Evolutionary conservation across 176 grass and related monocot species (phyloP).

Genomic region (maize (Zea mays)): DNA sequence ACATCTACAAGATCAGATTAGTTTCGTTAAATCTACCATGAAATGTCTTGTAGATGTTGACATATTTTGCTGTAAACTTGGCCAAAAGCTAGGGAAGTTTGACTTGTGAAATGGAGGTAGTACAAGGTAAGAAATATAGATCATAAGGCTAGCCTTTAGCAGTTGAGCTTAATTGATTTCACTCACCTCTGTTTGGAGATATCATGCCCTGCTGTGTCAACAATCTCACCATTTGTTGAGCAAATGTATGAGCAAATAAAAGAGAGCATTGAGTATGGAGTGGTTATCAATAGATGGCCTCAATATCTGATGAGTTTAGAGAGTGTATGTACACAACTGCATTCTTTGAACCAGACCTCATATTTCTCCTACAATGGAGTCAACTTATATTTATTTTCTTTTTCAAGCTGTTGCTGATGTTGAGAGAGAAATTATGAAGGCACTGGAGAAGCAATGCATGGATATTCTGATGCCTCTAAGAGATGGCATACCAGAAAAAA

Average conservation of each 20-base stretch:
- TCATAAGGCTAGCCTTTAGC: not conserved
- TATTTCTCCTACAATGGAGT: slow-evolving; percentile 20
- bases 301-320: slow-evolving; percentile 85
- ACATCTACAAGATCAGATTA: not conserved
- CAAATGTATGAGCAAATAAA: slow-evolving; percentile 85
- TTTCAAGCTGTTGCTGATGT: slow-evolving; percentile 82
- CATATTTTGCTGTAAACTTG: not conserved
- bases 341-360: slow-evolving; percentile 22
- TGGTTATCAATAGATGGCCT: slow-evolving; percentile 97
- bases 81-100: not conserved
- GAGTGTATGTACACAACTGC: slow-evolving; percentile 49
- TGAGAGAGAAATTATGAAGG: slow-evolving; percentile 74
- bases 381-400: slow-evolving; percentile 27
- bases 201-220: slow-evolving; percentile 47
- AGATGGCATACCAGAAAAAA: slow-evolving; percentile 81
- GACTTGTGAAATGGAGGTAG: not conserved
- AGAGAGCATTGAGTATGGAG: slow-evolving; percentile 81
- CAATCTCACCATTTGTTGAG: slow-evolving; percentile 77
- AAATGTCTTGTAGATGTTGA: not conserved
- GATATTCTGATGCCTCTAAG: slow-evolving; percentile 69
- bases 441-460: slow-evolving; percentile 82
- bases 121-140: slow-evolving; percentile 26
- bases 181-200: slow-evolving; percentile 52
- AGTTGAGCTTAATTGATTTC: slow-evolving; percentile 36
- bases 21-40: not conserved